phyloP scores from a whole-genome alignment of 192 early-diverging fungal species.

The Phycomyces blakesleeanus region DNA sequence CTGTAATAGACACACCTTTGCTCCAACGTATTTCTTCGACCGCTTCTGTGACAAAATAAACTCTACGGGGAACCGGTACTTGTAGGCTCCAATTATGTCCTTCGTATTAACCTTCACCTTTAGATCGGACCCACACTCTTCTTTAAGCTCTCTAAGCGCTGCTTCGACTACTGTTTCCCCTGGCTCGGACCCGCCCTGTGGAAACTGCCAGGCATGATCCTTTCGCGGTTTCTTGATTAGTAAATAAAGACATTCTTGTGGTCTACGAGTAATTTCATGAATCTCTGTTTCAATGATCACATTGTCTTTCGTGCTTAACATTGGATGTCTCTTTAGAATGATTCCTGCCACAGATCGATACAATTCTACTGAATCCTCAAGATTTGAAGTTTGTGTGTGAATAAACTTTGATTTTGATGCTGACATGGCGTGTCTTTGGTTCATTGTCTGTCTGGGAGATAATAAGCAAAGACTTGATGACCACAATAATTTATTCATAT shows the following conservation, averaged over 20 bases:
- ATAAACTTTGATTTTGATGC: no score
- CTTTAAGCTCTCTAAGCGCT: conserved; percentile 64
- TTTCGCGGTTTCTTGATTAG: conserved; percentile 64
- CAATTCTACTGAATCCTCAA: no score
- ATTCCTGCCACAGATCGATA: no score
- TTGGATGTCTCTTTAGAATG: no score
- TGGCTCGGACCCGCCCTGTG: conserved; percentile 58
- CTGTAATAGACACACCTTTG: conserved; percentile 16
- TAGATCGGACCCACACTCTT: conserved; percentile 68
- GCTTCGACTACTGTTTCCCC: conserved; percentile 71
- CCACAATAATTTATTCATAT: no score
- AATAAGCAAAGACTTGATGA: no score
- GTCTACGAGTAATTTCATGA: conserved; percentile 3
- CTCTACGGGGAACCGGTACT: conserved; percentile 22
- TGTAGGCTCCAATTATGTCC: conserved; percentile 64
- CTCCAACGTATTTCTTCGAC: conserved; percentile 7
- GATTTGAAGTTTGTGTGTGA: no score
- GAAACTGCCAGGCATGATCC: conserved; percentile 68
- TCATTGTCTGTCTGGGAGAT: no score
- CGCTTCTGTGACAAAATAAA: conserved; percentile 9
- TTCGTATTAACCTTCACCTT: conserved; percentile 74
- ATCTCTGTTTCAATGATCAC: not conserved
- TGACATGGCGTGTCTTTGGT: no score
- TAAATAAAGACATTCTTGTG: conserved; percentile 55
- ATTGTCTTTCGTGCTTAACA: no score